Percentiles rank a stretch among this genome's conserved stretches.
These are phyloP conservation scores for Phanerochaete sordida DNA, from an alignment of 768 basidiomycete species.

Conservation along the genomic window DNA sequence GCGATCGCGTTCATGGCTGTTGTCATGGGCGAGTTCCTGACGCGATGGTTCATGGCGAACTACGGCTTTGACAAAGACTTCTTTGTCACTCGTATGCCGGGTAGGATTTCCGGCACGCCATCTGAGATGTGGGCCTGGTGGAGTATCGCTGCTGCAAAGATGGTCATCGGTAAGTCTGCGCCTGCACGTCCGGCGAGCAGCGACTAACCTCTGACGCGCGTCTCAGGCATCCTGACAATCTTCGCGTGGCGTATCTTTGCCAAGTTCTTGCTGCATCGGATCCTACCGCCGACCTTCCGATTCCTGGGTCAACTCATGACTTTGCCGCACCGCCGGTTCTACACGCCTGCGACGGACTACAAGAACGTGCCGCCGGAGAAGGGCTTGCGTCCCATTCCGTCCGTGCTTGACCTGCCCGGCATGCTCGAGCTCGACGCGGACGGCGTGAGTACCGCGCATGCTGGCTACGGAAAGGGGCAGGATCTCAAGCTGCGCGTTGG, in stretches of 20 bases:
- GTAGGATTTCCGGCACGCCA: slow-evolving; percentile 43
- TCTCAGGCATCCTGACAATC: slow-evolving; percentile 68
- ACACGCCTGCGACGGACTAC: slow-evolving; percentile 91
- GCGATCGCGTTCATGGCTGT: slow-evolving; percentile 92
- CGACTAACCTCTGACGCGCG: not conserved
- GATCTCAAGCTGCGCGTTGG: slow-evolving; percentile 7
- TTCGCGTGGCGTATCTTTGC: slow-evolving; percentile 87
- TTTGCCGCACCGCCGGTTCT: slow-evolving; percentile 83
- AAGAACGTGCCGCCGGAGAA: slow-evolving; percentile 58
- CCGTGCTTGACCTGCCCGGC: slow-evolving; percentile 75
- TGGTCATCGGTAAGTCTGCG: slow-evolving; percentile 35
- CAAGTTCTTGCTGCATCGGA: slow-evolving; percentile 67
- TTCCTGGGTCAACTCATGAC: slow-evolving; percentile 60
- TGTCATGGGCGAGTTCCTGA: slow-evolving; percentile 67
- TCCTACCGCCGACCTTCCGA: slow-evolving; percentile 85
- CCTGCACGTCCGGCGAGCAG: not conserved
- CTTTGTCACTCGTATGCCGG: slow-evolving; percentile 47
- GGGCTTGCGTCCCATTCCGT: slow-evolving; percentile 72
- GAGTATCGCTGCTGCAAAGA: slow-evolving; percentile 34
- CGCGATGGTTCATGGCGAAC: slow-evolving; percentile 58
- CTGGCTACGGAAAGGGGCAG: not conserved
- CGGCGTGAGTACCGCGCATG: slow-evolving; percentile 22
- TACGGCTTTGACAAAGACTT: slow-evolving; percentile 33
- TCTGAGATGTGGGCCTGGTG: slow-evolving; percentile 35
- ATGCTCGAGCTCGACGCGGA: slow-evolving; percentile 25